A percentile compares a stretch with the other conserved stretches of the same genome.
Evolutionary conservation across 805 yeast genomes (phyloP).

Genomic region (Nakazawaea holstii): DNA sequence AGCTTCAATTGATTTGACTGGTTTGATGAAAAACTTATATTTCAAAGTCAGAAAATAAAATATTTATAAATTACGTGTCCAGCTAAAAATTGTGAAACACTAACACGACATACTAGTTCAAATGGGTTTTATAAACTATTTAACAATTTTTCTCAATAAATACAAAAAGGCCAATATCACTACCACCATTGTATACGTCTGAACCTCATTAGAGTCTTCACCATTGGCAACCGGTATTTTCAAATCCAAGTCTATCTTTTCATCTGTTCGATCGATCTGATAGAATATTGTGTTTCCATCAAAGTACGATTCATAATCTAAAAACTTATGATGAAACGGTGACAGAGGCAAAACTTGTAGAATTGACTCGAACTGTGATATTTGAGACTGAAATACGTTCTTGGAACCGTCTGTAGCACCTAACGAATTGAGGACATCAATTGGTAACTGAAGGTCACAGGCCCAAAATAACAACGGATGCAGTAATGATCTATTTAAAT

Average conservation of each 20-base stretch:
- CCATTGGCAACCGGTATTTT: conserved; percentile 1
- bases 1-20: not conserved
- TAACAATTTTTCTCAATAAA: not conserved
- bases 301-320: conserved; percentile 9
- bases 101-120: not conserved
- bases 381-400: not conserved
- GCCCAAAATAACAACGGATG: conserved; percentile 11
- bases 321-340: conserved; percentile 9
- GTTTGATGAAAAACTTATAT: not conserved
- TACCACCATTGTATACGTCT: not conserved
- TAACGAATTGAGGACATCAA: not conserved
- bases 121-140: not conserved
- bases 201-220: not conserved
- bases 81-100: not conserved
- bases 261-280: not conserved
- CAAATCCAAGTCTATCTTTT: not conserved
- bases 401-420: not conserved
- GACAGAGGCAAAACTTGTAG: not conserved
- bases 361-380: conserved; percentile 3
- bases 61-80: conserved; percentile 1
- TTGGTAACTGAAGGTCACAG: conserved; percentile 9
- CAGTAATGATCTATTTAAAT: not conserved
- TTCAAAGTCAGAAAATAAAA: too few species aligned
- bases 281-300: conserved; percentile 10
- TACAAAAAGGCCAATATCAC: not conserved